A percentile compares a stretch with the other conserved stretches of the same genome.
phyloP scores from a whole-genome alignment of 2,329 filamentous ascomycete genomes.

The Aspergillus melleus region DNA sequence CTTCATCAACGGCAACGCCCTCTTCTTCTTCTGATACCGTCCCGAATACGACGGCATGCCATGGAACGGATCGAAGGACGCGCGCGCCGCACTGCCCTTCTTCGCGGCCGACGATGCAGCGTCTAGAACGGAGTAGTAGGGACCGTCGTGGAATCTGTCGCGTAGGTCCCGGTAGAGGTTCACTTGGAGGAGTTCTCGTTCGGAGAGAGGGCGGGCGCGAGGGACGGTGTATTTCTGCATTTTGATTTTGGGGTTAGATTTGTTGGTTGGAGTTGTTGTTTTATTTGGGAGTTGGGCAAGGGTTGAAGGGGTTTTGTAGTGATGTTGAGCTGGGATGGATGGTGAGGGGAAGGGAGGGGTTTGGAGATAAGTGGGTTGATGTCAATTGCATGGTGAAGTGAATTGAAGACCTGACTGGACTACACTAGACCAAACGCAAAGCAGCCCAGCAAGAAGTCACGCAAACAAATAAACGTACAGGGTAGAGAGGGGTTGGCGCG shows the following conservation, averaged over 20 bases:
- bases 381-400: background rate
- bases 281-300: background rate
- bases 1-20: conserved; percentile 55
- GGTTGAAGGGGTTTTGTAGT: background rate
- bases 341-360: background rate
- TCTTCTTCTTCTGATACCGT: conserved; percentile 58
- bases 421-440: background rate
- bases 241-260: background rate
- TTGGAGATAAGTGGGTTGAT: background rate
- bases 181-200: conserved; percentile 49
- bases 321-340: background rate
- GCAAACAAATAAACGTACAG: conserved; percentile 36
- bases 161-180: conserved; percentile 54
- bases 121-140: conserved; percentile 58
- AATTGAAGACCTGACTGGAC: too few species aligned
- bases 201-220: conserved; percentile 31
- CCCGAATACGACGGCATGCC: conserved; percentile 62
- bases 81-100: conserved; percentile 45
- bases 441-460: background rate
- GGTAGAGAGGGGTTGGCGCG: conserved; percentile 49
- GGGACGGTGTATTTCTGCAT: conserved; percentile 41
- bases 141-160: conserved; percentile 58
- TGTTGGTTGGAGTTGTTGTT: background rate
- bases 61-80: conserved; percentile 61
- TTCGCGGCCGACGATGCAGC: conserved; percentile 41